A percentile compares a stretch with the other conserved stretches of the same genome.
These are phyloP conservation scores for Astragalus membranaceus DNA, from an alignment of 306 rosid genomes.

Conservation along the genomic window DNA sequence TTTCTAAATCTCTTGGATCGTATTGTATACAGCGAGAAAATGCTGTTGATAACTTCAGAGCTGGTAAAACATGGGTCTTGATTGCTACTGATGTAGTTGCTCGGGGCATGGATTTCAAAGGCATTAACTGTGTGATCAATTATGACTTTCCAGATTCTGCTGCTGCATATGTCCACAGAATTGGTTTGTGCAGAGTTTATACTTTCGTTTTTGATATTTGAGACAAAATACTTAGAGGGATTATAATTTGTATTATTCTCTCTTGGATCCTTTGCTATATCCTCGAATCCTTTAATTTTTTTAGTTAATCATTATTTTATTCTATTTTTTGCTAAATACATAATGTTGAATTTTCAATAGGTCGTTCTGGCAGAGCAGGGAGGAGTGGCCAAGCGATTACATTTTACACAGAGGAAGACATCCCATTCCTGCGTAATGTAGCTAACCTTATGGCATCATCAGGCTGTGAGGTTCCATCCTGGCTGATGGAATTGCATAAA, in stretches of 20 bases:
- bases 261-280: neutral
- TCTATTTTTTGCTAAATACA: neutral
- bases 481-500: conserved; percentile 57
- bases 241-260: neutral
- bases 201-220: neutral
- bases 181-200: conserved; percentile 48
- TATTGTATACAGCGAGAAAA: conserved; percentile 66
- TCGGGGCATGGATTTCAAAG: conserved; percentile 98
- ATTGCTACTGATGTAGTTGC: conserved; percentile 97
- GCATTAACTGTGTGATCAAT: conserved; percentile 79
- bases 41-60: conserved; percentile 85
- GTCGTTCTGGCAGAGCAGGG: conserved; percentile 98
- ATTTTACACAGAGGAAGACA: conserved; percentile 74
- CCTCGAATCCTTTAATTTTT: neutral
- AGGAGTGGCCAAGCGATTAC: conserved; percentile 90
- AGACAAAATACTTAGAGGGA: neutral
- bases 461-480: conserved; percentile 89
- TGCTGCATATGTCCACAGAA: conserved; percentile 80
- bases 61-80: conserved; percentile 93
- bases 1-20: conserved; percentile 12
- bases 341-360: conserved; percentile 34
- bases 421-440: conserved; percentile 68
- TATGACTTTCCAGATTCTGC: conserved; percentile 96
- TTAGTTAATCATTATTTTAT: neutral
- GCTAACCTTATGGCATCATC: conserved; percentile 80